Evolutionary conservation across 116 monocot species (phyloP), one percentile per base, ranked within the genome.

Genomic region (Thalassia testudinum): DNA sequence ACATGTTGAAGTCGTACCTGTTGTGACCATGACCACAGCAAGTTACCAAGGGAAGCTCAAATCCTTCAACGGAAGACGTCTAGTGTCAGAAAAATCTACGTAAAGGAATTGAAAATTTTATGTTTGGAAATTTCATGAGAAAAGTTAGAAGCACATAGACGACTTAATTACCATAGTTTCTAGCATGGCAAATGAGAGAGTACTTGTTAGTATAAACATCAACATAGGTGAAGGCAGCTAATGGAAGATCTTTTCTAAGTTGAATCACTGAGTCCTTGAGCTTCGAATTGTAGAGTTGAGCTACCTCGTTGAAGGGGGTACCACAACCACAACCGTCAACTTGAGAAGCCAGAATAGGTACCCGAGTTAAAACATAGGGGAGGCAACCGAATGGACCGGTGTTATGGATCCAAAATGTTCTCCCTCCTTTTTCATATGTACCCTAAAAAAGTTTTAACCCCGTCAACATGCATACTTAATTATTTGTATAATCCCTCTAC

Each of bases 21-120:
- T 70, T 67, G n/a, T n/a, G n/a, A 18, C 82, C 82, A 24, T 71
- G 49, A 0, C 83, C 83, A 27, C 83, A 83, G 38, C 83, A 83
- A 6, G 72, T 53, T 14, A 24, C 47, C 16, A 79, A 44, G 0
- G 79, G 78, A 5, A 72, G 23, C 24, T 69, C 66, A 55, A 84
- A 84, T 10, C 83, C 83, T 79, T 22, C 26, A 25, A 43, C 14
- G 3, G 24, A 40, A 7, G 14, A 40, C 14, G 14, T 8, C 40
- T 8, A 40, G 7, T 40, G 40, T 8, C 14, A 40, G 14, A 8
- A 40, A 40, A 8, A 40, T 40, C 7, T 14, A 40, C 7, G 40
- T 40, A 40, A 7, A 40, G 14, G 40, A 8, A 40, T 40, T 8
- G 7, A 40, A 14, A 8, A 40, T 40, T n/a, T n/a, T n/a, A 8